Conservation (phyloP, 2,329 filamentous ascomycete genomes). For the Colletotrichum sp. region DNA sequence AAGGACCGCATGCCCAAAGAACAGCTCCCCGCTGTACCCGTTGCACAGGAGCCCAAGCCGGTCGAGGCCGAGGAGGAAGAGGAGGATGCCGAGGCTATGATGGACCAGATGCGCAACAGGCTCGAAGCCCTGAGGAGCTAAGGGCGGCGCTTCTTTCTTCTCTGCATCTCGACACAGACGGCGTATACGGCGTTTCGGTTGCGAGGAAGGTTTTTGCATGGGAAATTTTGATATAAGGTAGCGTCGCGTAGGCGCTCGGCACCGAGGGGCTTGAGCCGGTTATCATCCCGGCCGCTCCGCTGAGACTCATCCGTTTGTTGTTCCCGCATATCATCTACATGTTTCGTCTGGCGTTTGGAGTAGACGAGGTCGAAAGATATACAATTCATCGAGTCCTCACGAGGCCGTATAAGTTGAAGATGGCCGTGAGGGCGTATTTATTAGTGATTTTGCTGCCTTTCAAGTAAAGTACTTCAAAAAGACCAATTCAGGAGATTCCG, state of each 20-base stretch:
- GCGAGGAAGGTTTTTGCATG: not conserved
- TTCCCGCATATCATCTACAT: not conserved
- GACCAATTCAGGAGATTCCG: too few relatives aligned
- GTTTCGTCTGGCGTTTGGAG: constrained; percentile 17
- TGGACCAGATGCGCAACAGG: constrained; percentile 92
- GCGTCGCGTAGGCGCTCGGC: not conserved
- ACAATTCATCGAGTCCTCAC: not conserved
- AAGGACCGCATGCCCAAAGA: constrained; percentile 76
- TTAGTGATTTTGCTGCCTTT: too few relatives aligned
- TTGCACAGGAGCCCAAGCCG: constrained; percentile 55
- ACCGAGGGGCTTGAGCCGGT: not conserved
- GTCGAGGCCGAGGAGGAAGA: constrained; percentile 66
- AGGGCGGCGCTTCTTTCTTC: not conserved
- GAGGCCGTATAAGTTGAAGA: not conserved
- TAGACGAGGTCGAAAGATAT: constrained; percentile 4
- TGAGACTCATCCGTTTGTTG: not conserved
- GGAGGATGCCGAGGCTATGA: constrained; percentile 85
- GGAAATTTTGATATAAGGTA: not conserved
- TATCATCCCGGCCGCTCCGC: not conserved
- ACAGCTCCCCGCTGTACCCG: constrained; percentile 60
- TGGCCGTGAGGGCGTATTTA: not conserved
- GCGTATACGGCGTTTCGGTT: constrained; percentile 13
- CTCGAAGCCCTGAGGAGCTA: constrained; percentile 91
- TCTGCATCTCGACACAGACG: constrained; percentile 15
- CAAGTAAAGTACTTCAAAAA: too few relatives aligned